These are phyloP conservation scores for Neohortaea acidophila DNA, from an alignment of 495 filamentous ascomycete genomes.

Conservation along the genomic window DNA sequence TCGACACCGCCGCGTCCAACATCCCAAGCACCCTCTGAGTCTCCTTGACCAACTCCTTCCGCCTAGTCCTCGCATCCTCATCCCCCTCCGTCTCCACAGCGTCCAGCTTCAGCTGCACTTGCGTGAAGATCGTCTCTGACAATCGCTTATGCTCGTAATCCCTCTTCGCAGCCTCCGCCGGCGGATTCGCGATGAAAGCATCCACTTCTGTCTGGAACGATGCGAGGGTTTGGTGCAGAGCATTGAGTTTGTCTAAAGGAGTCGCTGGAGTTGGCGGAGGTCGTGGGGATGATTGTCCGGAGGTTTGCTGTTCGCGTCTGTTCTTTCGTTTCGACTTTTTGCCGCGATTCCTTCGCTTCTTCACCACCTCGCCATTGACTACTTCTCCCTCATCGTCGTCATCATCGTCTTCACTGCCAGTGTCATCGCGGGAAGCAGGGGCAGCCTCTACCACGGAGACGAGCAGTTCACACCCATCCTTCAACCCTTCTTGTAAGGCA, in stretches of 20 bases:
- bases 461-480: constrained; percentile 48
- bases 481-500: constrained; percentile 55
- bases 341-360: constrained; percentile 33
- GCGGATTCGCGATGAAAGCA: constrained; percentile 48
- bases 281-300: constrained; percentile 8
- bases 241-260: constrained; percentile 54
- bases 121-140: constrained; percentile 67
- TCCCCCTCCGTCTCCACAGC: constrained; percentile 61
- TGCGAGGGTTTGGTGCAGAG: constrained; percentile 46
- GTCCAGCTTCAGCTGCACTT: constrained; percentile 75
- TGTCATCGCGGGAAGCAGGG: constrained; percentile 15
- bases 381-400: constrained; percentile 35
- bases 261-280: constrained; percentile 30
- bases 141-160: constrained; percentile 67
- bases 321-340: constrained; percentile 18
- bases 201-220: constrained; percentile 48
- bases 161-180: constrained; percentile 51
- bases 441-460: constrained; percentile 41
- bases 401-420: constrained; percentile 32
- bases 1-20: constrained; percentile 37
- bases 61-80: constrained; percentile 42
- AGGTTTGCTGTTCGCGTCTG: constrained; percentile 6
- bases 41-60: constrained; percentile 63
- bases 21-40: constrained; percentile 49
- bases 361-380: constrained; percentile 38